phyloP scores from a whole-genome alignment of 805 yeast species.

The Metschnikowia noctiluminum region DNA sequence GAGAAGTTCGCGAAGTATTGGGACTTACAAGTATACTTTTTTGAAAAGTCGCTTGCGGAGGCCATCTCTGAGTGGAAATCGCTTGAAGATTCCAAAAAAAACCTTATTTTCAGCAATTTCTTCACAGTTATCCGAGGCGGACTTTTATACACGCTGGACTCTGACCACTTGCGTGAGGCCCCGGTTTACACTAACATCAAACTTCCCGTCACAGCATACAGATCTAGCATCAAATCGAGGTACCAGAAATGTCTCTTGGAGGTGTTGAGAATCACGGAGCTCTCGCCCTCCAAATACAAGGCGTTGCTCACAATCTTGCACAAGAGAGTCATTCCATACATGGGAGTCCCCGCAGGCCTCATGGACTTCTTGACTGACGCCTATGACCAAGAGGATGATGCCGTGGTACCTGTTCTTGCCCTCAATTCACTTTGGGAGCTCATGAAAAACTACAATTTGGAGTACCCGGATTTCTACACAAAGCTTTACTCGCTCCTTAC shows the following conservation, averaged over 20 bases:
- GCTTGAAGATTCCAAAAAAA: not conserved
- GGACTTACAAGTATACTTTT: conserved; percentile 77
- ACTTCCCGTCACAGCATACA: conserved; percentile 38
- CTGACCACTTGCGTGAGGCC: conserved; percentile 29
- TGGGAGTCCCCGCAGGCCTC: conserved; percentile 72
- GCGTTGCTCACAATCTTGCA: conserved; percentile 68
- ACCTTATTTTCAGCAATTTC: conserved; percentile 35
- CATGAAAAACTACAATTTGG: conserved; percentile 78
- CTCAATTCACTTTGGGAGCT: conserved; percentile 84
- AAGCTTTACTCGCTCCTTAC: conserved; percentile 81
- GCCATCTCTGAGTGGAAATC: conserved; percentile 6
- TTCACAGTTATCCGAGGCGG: conserved; percentile 35
- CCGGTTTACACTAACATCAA: conserved; percentile 29
- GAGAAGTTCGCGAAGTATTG: conserved; percentile 55
- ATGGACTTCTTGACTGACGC: conserved; percentile 95
- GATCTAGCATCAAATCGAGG: conserved; percentile 51
- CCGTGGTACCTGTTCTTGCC: conserved; percentile 67
- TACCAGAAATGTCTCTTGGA: conserved; percentile 70
- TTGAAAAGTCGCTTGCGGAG: conserved; percentile 36
- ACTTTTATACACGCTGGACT: conserved; percentile 21
- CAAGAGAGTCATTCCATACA: conserved; percentile 77
- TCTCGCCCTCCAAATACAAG: conserved; percentile 59
- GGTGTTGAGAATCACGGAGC: conserved; percentile 47
- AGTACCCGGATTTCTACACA: conserved; percentile 84
- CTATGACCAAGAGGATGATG: conserved; percentile 49